These are phyloP conservation scores for Apiospora malaysiana DNA, from an alignment of 2,329 filamentous ascomycete genomes.

Conservation along the genomic window DNA sequence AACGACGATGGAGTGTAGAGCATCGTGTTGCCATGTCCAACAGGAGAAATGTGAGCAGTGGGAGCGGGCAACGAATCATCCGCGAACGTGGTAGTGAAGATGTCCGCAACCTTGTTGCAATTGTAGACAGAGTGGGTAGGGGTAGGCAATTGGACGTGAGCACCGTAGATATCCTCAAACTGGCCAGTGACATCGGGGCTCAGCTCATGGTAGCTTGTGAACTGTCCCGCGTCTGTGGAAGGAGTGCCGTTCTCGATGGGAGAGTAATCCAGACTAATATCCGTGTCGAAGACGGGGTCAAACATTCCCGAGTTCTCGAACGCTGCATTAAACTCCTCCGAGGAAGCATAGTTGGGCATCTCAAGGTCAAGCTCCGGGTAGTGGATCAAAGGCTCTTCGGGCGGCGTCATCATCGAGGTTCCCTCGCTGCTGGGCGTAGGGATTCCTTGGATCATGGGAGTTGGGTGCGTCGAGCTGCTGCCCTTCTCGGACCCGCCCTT, in stretches of 20 bases:
- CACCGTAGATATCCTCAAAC: conserved; percentile 68
- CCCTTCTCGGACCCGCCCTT: conserved; percentile 44
- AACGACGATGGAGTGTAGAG: conserved; percentile 71
- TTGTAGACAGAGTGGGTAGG: conserved; percentile 50
- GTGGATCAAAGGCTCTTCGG: conserved; percentile 50
- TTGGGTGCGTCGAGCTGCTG: conserved; percentile 55
- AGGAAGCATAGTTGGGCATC: conserved; percentile 55
- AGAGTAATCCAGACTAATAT: conserved; percentile 46
- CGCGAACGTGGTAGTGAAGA: conserved; percentile 47
- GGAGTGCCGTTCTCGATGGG: conserved; percentile 58
- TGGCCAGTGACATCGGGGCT: conserved; percentile 65
- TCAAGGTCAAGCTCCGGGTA: conserved; percentile 46
- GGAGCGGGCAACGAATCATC: conserved; percentile 48
- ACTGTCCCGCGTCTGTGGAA: conserved; percentile 52
- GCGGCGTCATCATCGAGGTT: conserved; percentile 64
- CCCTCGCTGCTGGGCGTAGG: conserved; percentile 67
- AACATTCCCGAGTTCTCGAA: conserved; percentile 37
- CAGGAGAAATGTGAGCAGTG: conserved; percentile 67
- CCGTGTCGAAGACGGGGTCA: conserved; percentile 46
- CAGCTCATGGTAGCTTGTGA: conserved; percentile 65
- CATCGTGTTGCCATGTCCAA: conserved; percentile 71
- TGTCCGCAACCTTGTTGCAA: conserved; percentile 49
- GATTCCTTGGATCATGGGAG: conserved; percentile 66
- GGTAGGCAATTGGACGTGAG: conserved; percentile 61
- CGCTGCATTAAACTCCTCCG: conserved; percentile 52